phyloP scores from a whole-genome alignment of 768 basidiomycete species.

The Naganishia vaughanmartiniae region DNA sequence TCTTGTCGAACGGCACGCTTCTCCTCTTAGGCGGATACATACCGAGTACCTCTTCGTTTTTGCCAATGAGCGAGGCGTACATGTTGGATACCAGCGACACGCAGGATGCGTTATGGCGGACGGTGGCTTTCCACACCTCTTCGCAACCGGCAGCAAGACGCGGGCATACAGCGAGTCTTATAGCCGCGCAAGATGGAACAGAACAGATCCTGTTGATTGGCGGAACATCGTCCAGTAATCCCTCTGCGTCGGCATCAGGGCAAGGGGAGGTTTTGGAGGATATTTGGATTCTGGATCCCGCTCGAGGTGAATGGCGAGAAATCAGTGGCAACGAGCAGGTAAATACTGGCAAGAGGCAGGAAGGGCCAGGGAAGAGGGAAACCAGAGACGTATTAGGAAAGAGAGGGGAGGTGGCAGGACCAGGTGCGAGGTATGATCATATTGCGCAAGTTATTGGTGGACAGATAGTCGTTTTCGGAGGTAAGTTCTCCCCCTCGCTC shows the following conservation, averaged over 20 bases:
- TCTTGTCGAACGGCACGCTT: constrained; percentile 68
- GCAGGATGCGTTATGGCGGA: constrained; percentile 60
- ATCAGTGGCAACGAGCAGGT: constrained; percentile 49
- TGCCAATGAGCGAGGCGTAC: constrained; percentile 65
- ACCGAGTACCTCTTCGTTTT: constrained; percentile 47
- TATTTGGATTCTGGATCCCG: constrained; percentile 44
- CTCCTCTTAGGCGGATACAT: constrained; percentile 72
- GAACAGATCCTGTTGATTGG: constrained; percentile 70
- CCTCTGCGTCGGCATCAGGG: background rate
- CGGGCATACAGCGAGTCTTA: constrained; percentile 32
- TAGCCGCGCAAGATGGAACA: constrained; percentile 6
- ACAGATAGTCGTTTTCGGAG: constrained; percentile 65
- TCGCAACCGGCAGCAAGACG: constrained; percentile 55
- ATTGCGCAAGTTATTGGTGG: constrained; percentile 64
- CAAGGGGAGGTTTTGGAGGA: constrained; percentile 53
- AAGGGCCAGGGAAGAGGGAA: constrained; percentile 43
- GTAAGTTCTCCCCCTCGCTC: constrained; percentile 48
- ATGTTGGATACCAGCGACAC: constrained; percentile 49
- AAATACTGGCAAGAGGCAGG: no score
- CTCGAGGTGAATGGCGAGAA: constrained; percentile 63
- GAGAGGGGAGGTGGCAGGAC: constrained; percentile 56
- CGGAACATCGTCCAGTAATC: constrained; percentile 57
- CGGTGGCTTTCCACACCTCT: constrained; percentile 60
- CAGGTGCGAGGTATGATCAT: constrained; percentile 71
- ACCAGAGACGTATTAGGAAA: constrained; percentile 51